Base-by-base conservation (phyloP, 495 filamentous ascomycete species). In the Tuber brumale region DNA sequence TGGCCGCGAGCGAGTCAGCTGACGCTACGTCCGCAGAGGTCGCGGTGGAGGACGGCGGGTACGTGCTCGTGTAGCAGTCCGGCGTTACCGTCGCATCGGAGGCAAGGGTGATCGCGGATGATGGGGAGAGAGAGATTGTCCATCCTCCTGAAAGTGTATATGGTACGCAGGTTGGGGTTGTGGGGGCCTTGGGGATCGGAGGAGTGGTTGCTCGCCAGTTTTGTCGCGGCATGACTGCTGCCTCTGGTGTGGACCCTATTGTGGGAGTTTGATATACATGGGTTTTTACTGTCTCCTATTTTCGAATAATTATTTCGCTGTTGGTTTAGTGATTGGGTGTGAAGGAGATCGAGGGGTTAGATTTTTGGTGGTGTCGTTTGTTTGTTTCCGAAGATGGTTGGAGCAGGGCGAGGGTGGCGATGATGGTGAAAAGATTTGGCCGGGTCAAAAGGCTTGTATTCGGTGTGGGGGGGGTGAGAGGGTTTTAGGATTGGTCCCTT, bases 91-190 rank as follows among this genome's bases (percentile, higher is more conserved):
- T 85, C 31, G 85, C 86, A 71, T 86, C 85, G 70, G 85, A 83
- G 3, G 85, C 84, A 41, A 87, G 86, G 46, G 85, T 84, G 75
- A 94, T 86, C 9, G 89, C 91, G 46, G 92, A 83, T 61, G 87
- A 80, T 31, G 86, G 87, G 69, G 88, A 85, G 72, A 87, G 87
- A 73, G 88, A 87, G 70, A 94, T 80, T 48, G 90, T 82, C 19
- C 91, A 91, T 84, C 87, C 87, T 46, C 85, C 84, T 10, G 91
- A 90, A 23, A 94, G 86, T 37, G 89, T 86, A 81, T 91, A 87
- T 10, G 90, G 90, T 21, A 88, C 88, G 81, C 91, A 92, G 44
- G 80, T 76, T 18, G 57, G 46, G 31, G 76, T 35, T 0, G 77
- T 57, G 10, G 77, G 43, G 42, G 77, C 69, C 23, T 61, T 77